Conservation (phyloP, 2,329 filamentous ascomycete genomes). For the Dothideomycetes sp. region DNA sequence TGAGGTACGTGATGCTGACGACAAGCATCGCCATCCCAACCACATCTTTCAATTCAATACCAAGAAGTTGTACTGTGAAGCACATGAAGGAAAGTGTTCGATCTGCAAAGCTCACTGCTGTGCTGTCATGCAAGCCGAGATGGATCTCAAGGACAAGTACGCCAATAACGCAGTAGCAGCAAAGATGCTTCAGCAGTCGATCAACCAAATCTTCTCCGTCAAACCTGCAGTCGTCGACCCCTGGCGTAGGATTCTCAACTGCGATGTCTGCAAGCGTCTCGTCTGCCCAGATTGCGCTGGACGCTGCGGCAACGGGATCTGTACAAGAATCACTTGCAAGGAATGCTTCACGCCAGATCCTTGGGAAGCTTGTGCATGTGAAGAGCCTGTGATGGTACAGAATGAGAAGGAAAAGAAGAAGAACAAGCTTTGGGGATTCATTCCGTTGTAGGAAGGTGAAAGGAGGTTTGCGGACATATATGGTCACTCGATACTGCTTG, state of each 20-base stretch:
- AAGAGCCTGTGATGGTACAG: too few relatives aligned
- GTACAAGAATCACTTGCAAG: constrained; percentile 7
- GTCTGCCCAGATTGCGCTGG: constrained; percentile 18
- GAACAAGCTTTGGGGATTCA: too few relatives aligned
- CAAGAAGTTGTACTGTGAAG: constrained; percentile 16
- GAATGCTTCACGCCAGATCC: constrained; percentile 3
- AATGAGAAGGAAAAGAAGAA: too few relatives aligned
- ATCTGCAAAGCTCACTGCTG: constrained; percentile 17
- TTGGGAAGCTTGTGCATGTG: constrained; percentile 3
- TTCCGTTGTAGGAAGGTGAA: too few relatives aligned
- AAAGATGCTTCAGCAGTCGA: constrained; percentile 5
- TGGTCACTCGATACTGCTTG: too few relatives aligned
- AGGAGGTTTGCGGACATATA: too few relatives aligned
- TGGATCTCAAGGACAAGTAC: constrained; percentile 8
- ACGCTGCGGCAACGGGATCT: constrained; percentile 4
- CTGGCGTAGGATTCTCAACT: constrained; percentile 17
- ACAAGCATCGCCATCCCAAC: constrained; percentile 14
- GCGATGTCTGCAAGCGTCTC: constrained; percentile 16
- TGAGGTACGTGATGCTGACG: constrained; percentile 3
- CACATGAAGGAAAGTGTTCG: constrained; percentile 14
- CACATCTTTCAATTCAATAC: constrained; percentile 17
- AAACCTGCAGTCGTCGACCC: constrained; percentile 16
- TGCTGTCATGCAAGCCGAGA: constrained; percentile 4
- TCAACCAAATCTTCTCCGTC: constrained; percentile 4
- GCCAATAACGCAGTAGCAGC: constrained; percentile 5